Evolutionary conservation across 1,284 basidiomycete species (phyloP), one percentile per base, ranked within the genome.

Genomic region (Leccinum angustisporum): DNA sequence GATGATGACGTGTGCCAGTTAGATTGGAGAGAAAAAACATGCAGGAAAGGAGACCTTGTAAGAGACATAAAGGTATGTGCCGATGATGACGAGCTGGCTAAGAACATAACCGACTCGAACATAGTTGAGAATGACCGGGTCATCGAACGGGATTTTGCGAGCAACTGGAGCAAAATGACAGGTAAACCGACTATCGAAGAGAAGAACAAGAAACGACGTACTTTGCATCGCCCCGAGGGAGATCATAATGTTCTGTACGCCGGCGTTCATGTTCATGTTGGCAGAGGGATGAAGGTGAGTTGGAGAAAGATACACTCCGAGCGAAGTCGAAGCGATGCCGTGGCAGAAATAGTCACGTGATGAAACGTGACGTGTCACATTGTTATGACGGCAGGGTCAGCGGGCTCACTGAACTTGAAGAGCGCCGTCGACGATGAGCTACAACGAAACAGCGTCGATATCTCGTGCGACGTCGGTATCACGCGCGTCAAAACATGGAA

Each of bases 201-300:
- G 14, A 56, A 51, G 10, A 31, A 58, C 6, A 9, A 1, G 30
- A 16, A 5, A 9, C 0, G 4, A 74, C 80, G 63, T 61, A 91
- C 92, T 70, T 77, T 96, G 94, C 94, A 97, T 97, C 65, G 88
- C 92, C 61, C 87, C 92, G 69, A 97, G 88, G 59, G 93, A 95
- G 71, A 97, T 84, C 70, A 91, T 83, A 66, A 97, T 82, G 78
- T 92, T 95, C 65, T 83, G 80, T 25, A 86, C 72, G 54, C 79
- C 82, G 56, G 82, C 68, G 76, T 82, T 84, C 84, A 85, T 86
- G 68, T 67, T 78, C 84, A 85, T 86, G 68, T 67, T 78, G 59
- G 27, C 27, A 27, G 27, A 27, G 27, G 27, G 5, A 27, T 27
- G 27, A 27, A 27, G 27, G 40, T 43, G 36, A 61, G 60, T 60